phyloP scores from a whole-genome alignment of 2,329 filamentous ascomycete species.

The Penicillium sp. region DNA sequence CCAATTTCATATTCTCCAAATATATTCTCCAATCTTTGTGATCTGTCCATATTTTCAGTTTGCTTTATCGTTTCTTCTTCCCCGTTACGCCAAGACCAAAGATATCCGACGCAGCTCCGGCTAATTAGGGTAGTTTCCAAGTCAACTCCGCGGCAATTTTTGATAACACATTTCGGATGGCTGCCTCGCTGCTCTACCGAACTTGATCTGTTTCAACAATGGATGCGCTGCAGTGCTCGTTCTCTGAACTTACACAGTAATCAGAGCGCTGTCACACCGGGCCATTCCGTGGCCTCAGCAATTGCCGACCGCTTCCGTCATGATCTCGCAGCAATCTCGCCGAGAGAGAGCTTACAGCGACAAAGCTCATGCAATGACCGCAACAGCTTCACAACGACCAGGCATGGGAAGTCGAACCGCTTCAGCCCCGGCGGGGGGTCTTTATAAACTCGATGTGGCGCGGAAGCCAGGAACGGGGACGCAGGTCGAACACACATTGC shows the following conservation, averaged over 20 bases:
- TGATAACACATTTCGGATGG: conserved; percentile 6
- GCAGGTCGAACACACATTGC: conserved; percentile 24
- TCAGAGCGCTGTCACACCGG: conserved; percentile 23
- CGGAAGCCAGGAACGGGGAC: conserved; percentile 19
- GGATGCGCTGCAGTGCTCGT: conserved; percentile 31
- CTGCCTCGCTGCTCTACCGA: conserved; percentile 7
- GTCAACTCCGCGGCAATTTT: neutral
- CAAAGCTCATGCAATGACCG: conserved; percentile 25
- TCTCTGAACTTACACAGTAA: conserved; percentile 31
- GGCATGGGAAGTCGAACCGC: conserved; percentile 34
- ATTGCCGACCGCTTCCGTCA: conserved; percentile 16
- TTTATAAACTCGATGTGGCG: conserved; percentile 29
- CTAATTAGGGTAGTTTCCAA: neutral
- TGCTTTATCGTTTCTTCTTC: neutral
- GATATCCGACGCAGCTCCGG: conserved; percentile 4
- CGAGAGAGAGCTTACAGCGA: conserved; percentile 36
- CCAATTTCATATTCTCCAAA: neutral
- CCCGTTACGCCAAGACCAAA: conserved; percentile 1
- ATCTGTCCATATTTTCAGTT: conserved; percentile 5
- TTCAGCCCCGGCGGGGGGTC: conserved; percentile 35
- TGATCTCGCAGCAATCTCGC: conserved; percentile 30
- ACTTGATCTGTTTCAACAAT: conserved; percentile 27
- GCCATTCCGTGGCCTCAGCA: conserved; percentile 2
- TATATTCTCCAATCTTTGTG: neutral
- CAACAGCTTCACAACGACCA: conserved; percentile 29